Conservation (phyloP, 331 rosid genomes). For the Quercus phellos region DNA sequence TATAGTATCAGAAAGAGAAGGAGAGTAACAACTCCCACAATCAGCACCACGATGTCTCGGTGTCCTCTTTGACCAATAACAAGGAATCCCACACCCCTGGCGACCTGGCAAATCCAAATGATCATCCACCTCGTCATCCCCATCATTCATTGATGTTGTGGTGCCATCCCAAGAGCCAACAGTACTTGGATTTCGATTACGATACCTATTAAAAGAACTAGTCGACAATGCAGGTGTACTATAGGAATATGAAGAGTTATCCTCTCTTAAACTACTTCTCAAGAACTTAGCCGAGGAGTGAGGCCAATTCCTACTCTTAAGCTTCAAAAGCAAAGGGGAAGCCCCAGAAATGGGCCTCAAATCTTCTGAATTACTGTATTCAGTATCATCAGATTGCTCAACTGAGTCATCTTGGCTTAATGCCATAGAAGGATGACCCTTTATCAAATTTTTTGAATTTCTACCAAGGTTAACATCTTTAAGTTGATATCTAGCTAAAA, state of each 20-base stretch:
- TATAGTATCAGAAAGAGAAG: conserved; percentile 79
- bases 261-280: conserved; percentile 52
- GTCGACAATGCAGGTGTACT: conserved; percentile 96
- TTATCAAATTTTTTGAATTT: conserved; percentile 35
- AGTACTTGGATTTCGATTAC: conserved; percentile 64
- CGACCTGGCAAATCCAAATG: conserved; percentile 76
- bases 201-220: conserved; percentile 68
- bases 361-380: conserved; percentile 66
- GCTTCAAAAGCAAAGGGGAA: conserved; percentile 66
- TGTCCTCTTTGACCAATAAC: conserved; percentile 90
- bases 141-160: conserved; percentile 70
- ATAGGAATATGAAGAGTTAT: conserved; percentile 68
- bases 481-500: conserved; percentile 40
- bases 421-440: conserved; percentile 39
- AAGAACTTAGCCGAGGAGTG: conserved; percentile 48
- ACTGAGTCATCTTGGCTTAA: conserved; percentile 47
- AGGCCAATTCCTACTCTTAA: conserved; percentile 59
- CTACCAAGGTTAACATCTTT: conserved; percentile 40
- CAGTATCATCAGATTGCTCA: conserved; percentile 72
- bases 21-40: conserved; percentile 82
- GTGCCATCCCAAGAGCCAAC: conserved; percentile 96
- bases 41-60: conserved; percentile 61
- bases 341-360: conserved; percentile 41
- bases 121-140: conserved; percentile 74
- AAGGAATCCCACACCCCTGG: conserved; percentile 96